phyloP scores from a whole-genome alignment of 441 rosid genomes.

The Pelargonium cotyledonis region DNA sequence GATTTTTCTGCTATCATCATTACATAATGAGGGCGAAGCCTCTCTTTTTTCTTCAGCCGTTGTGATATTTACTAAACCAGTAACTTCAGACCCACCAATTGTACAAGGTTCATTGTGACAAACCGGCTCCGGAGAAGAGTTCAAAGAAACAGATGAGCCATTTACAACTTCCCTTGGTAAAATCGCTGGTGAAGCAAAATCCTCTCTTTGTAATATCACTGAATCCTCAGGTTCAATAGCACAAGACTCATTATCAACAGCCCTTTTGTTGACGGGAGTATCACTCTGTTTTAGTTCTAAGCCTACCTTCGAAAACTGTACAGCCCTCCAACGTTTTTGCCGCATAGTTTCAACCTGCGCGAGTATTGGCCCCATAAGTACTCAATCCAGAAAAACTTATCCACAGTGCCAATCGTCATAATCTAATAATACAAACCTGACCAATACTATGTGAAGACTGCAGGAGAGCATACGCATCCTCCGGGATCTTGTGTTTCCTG shows the following conservation, averaged over 20 bases:
- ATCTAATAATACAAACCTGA: slow-evolving; percentile 37
- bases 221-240: slow-evolving; percentile 20
- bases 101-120: slow-evolving; percentile 17
- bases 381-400: slow-evolving; percentile 11
- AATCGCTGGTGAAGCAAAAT: slow-evolving; percentile 17
- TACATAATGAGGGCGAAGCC: slow-evolving; percentile 10
- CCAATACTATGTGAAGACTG: slow-evolving; percentile 56
- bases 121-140: slow-evolving; percentile 22
- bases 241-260: slow-evolving; percentile 16
- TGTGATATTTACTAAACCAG: slow-evolving; percentile 11
- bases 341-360: slow-evolving; percentile 47
- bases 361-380: slow-evolving; percentile 13
- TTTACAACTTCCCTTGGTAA: slow-evolving; percentile 24
- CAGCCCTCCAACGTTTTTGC: slow-evolving; percentile 52
- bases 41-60: slow-evolving; percentile 16
- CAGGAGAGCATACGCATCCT: slow-evolving; percentile 50
- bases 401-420: slow-evolving; percentile 1
- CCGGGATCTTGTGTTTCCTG: slow-evolving; percentile 68
- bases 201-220: slow-evolving; percentile 7
- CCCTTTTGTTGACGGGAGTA: slow-evolving; percentile 21
- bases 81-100: slow-evolving; percentile 19
- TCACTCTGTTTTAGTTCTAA: slow-evolving; percentile 30
- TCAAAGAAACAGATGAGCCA: slow-evolving; percentile 18
- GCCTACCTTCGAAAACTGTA: slow-evolving; percentile 57
- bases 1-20: slow-evolving; percentile 21